Evolutionary conservation across 768 basidiomycete species (phyloP).

Genomic region (Amanita inopinata): DNA sequence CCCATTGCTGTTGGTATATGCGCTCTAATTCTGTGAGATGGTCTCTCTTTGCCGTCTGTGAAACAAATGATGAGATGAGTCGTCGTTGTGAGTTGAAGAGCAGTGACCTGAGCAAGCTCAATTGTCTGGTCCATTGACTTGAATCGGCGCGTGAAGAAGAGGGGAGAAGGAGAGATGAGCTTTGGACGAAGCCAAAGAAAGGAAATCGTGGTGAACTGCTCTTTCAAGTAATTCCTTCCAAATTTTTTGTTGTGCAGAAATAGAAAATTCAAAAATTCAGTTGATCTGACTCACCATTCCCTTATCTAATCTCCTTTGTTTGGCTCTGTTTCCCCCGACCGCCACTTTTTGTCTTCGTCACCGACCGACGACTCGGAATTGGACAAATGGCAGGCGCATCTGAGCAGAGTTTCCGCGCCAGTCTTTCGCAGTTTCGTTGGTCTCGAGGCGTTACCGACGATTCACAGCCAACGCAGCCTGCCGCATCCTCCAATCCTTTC

Average conservation of each 20-base stretch:
- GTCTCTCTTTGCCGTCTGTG: slow-evolving; percentile 93
- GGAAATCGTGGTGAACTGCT: slow-evolving; percentile 8
- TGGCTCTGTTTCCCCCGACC: neutral
- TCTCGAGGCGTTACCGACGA: slow-evolving; percentile 64
- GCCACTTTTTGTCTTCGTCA: neutral
- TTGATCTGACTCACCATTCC: neutral
- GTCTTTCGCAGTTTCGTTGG: slow-evolving; percentile 85
- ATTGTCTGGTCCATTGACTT: slow-evolving; percentile 49
- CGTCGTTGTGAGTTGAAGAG: neutral
- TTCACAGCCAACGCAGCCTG: slow-evolving; percentile 31
- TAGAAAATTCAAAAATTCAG: neutral
- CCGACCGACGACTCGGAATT: neutral
- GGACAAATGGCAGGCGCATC: slow-evolving; percentile 15
- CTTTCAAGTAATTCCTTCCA: slow-evolving; percentile 6
- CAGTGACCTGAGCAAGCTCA: slow-evolving; percentile 49
- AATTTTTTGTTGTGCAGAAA: neutral
- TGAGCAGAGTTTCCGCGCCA: slow-evolving; percentile 65
- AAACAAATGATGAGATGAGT: neutral
- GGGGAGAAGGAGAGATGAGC: slow-evolving; percentile 11
- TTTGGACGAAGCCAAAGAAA: slow-evolving; percentile 8
- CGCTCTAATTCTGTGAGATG: slow-evolving; percentile 73
- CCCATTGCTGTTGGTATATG: slow-evolving; percentile 80
- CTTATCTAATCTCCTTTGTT: slow-evolving; percentile 6
- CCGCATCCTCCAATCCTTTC: slow-evolving; percentile 53
- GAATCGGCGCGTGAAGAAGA: slow-evolving; percentile 3